Conservation (phyloP, 2,329 filamentous ascomycete species). For the Passalora sequoiae region DNA sequence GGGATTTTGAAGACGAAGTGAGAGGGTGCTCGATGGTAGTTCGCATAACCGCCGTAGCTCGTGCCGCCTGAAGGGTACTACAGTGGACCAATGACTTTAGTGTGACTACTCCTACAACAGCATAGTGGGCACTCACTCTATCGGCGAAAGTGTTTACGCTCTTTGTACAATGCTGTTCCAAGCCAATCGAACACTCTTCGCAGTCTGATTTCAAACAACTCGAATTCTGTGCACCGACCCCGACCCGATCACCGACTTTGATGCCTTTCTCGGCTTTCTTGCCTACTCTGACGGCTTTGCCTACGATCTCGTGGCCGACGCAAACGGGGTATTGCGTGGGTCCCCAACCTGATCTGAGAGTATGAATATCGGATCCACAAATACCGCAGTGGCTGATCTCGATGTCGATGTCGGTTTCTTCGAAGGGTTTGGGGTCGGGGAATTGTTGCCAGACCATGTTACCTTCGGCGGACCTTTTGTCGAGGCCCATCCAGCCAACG, state of each 20-base stretch:
- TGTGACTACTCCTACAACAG: background rate
- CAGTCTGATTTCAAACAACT: slow-evolving; percentile 47
- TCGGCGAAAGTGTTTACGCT: slow-evolving; percentile 31
- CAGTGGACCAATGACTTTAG: background rate
- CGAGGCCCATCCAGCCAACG: slow-evolving; percentile 54
- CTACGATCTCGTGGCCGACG: slow-evolving; percentile 35
- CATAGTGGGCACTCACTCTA: slow-evolving; percentile 3
- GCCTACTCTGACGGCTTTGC: slow-evolving; percentile 32
- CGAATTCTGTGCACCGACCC: slow-evolving; percentile 47
- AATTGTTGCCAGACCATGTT: slow-evolving; percentile 53
- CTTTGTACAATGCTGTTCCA: slow-evolving; percentile 28
- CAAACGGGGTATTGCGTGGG: slow-evolving; percentile 38
- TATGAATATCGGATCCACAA: slow-evolving; percentile 33
- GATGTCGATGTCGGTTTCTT: slow-evolving; percentile 39
- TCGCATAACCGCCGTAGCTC: slow-evolving; percentile 61
- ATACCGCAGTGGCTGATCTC: slow-evolving; percentile 39
- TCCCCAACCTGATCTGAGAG: slow-evolving; percentile 39
- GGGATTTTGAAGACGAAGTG: slow-evolving; percentile 59
- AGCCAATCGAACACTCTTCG: slow-evolving; percentile 47
- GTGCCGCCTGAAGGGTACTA: slow-evolving; percentile 32
- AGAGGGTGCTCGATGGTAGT: slow-evolving; percentile 43
- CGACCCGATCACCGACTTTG: slow-evolving; percentile 40
- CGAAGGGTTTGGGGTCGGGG: slow-evolving; percentile 34
- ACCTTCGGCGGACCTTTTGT: slow-evolving; percentile 46
- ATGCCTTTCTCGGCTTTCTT: slow-evolving; percentile 29